phyloP scores from a whole-genome alignment of 495 filamentous ascomycete genomes.

The Penicillium antarcticum region DNA sequence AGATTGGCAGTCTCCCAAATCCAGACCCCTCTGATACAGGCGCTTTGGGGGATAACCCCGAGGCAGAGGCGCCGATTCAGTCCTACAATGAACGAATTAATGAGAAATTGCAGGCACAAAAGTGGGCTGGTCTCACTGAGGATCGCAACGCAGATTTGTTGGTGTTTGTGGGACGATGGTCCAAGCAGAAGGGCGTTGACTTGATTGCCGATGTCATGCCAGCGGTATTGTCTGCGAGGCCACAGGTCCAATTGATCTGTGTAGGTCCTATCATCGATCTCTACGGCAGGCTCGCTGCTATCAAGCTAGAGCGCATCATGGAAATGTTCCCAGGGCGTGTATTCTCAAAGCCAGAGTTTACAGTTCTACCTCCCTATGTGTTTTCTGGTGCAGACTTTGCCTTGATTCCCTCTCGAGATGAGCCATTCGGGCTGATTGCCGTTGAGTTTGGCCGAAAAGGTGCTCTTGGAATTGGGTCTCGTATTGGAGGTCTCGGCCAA shows the following conservation, averaged over 20 bases:
- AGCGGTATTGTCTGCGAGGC: constrained; percentile 56
- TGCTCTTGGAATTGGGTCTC: constrained; percentile 62
- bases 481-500: constrained; percentile 57
- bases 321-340: constrained; percentile 61
- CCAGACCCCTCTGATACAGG: constrained; percentile 64
- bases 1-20: constrained; percentile 61
- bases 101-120: constrained; percentile 57
- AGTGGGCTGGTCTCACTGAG: constrained; percentile 61
- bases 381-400: constrained; percentile 74
- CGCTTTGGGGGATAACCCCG: constrained; percentile 29
- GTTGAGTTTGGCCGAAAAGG: constrained; percentile 74
- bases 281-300: constrained; percentile 65
- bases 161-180: constrained; percentile 71
- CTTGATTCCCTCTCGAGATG: constrained; percentile 67
- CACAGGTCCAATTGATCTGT: constrained; percentile 60
- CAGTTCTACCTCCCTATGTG: constrained; percentile 62
- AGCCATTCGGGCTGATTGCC: constrained; percentile 70
- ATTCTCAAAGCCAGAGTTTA: constrained; percentile 69
- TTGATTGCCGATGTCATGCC: constrained; percentile 69
- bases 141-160: constrained; percentile 62
- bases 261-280: constrained; percentile 67
- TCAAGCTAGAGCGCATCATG: constrained; percentile 65
- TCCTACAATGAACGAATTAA: constrained; percentile 32
- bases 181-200: constrained; percentile 68
- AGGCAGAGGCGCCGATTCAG: constrained; percentile 44